These are phyloP conservation scores for Suhomyces taliae DNA, from an alignment of 1,139 yeast genomes.

Conservation along the genomic window DNA sequence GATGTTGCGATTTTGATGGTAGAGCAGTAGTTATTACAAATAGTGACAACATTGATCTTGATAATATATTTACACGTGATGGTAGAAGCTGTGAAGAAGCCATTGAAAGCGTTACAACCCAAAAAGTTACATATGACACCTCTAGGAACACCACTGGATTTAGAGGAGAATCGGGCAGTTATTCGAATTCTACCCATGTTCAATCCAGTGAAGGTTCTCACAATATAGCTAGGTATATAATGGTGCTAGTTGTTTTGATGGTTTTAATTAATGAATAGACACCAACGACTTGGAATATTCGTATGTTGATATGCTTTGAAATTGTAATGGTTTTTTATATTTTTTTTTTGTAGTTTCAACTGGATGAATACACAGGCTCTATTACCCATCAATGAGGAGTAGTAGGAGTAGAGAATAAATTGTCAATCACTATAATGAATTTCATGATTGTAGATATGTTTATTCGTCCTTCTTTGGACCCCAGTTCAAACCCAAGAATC, in stretches of 20 bases:
- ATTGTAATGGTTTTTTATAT: too few species aligned
- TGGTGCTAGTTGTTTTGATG: too few species aligned
- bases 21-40: conserved; percentile 35
- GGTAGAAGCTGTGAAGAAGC: conserved; percentile 29
- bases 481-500: conserved; percentile 83
- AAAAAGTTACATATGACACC: not conserved
- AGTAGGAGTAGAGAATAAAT: too few species aligned
- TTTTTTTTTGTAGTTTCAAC: too few species aligned
- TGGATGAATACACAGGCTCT: too few species aligned
- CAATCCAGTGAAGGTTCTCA: not conserved
- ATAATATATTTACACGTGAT: conserved; percentile 22
- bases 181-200: not conserved
- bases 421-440: too few species aligned
- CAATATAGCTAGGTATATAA: too few species aligned
- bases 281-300: too few species aligned
- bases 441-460: too few species aligned
- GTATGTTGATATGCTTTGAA: too few species aligned
- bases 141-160: not conserved
- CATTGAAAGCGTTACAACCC: conserved; percentile 1
- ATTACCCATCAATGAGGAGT: too few species aligned
- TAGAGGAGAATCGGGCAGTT: not conserved
- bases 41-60: conserved; percentile 22
- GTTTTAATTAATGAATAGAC: too few species aligned
- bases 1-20: conserved; percentile 39
- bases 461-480: conserved; percentile 64